Percentiles rank a stretch among this genome's conserved stretches.
Conservation (phyloP, 441 rosid genomes). For the Corymbia citriodora region DNA sequence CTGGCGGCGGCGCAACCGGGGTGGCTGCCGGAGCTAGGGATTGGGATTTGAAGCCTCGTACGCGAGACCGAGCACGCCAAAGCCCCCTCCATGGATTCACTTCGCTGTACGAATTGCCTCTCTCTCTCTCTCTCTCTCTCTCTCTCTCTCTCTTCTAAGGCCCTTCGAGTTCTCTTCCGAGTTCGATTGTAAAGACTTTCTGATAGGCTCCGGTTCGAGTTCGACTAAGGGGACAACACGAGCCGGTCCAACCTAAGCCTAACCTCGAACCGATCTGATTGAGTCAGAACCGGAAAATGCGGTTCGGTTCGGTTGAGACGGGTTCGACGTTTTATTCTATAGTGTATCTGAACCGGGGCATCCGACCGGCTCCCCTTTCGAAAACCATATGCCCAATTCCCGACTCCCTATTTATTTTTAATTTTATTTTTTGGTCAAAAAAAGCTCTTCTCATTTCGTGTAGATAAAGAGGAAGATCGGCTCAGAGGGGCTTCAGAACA, state of each 20-base stretch:
- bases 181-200: not conserved
- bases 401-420: not conserved
- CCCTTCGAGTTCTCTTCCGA: not conserved
- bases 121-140: not conserved
- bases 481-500: not conserved
- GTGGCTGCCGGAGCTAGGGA: not conserved
- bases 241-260: not conserved
- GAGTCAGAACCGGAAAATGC: not conserved
- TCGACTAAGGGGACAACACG: not conserved
- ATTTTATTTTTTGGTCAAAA: no score
- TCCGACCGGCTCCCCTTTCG: not conserved
- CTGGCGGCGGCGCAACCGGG: not conserved
- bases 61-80: not conserved
- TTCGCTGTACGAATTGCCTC: not conserved
- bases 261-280: not conserved
- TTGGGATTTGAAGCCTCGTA: constrained; percentile 6
- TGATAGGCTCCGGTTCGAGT: not conserved
- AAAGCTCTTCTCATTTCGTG: not conserved
- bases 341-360: not conserved
- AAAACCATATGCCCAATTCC: not conserved
- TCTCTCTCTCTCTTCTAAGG: not conserved
- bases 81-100: not conserved
- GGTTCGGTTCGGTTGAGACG: not conserved
- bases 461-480: not conserved
- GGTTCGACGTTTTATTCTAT: not conserved